Evolutionary conservation across 2,329 filamentous ascomycete species (phyloP).

Genomic region (Aspergillus pseudoviridinutans): DNA sequence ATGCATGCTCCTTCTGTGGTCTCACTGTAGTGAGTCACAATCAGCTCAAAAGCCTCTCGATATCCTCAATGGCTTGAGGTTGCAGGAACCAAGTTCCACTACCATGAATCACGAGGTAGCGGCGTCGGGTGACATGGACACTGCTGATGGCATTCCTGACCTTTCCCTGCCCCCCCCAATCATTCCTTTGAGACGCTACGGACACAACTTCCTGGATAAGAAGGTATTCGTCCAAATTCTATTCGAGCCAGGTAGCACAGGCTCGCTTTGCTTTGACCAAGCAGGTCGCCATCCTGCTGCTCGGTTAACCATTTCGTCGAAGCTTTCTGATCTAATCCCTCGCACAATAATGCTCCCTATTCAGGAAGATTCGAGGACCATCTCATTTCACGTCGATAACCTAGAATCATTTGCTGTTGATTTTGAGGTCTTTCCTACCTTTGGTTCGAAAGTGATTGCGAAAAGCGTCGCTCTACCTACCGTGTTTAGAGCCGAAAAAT

Average conservation of each 20-base stretch:
- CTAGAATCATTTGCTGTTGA: constrained; percentile 90
- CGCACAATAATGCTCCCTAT: constrained; percentile 94
- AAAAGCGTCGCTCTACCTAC: constrained; percentile 89
- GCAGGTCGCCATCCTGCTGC: constrained; percentile 95
- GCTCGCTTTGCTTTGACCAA: constrained; percentile 92
- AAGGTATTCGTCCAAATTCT: constrained; percentile 93
- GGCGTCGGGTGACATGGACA: constrained; percentile 62
- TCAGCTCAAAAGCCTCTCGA: constrained; percentile 29
- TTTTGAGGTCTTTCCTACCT: constrained; percentile 96
- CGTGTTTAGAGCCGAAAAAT: constrained; percentile 71
- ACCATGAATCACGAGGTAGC: constrained; percentile 30
- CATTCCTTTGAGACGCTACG: constrained; percentile 88
- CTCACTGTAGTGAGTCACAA: constrained; percentile 24
- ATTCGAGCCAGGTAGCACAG: constrained; percentile 64
- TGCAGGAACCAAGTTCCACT: constrained; percentile 23
- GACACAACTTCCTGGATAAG: constrained; percentile 96
- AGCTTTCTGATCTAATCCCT: constrained; percentile 90
- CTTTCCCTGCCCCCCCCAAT: constrained; percentile 92
- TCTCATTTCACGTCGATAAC: constrained; percentile 95
- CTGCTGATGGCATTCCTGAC: constrained; percentile 79
- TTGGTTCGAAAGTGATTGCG: constrained; percentile 94
- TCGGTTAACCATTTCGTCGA: constrained; percentile 91
- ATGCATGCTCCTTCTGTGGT: constrained; percentile 79
- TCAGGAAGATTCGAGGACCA: constrained; percentile 88
- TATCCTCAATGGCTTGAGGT: constrained; percentile 31